phyloP scores from a whole-genome alignment of 1,284 basidiomycete genomes.

The Puccinia hordei region DNA sequence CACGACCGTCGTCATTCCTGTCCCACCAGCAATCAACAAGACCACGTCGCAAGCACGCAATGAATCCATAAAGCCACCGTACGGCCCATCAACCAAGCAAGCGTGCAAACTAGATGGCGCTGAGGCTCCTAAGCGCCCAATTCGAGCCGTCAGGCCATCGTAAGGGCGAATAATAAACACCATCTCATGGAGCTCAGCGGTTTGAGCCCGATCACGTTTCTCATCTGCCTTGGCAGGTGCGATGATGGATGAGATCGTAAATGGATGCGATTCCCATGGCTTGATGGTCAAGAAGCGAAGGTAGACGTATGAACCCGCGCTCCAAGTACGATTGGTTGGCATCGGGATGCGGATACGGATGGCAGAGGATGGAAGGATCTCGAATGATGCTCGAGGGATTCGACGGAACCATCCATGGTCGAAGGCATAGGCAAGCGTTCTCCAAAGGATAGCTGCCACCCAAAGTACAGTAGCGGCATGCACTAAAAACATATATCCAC shows the following conservation, averaged over 20 bases:
- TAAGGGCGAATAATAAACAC: constrained; percentile 57
- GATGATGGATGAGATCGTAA: constrained; percentile 61
- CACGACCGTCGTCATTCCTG: constrained; percentile 56
- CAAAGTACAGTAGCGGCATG: constrained; percentile 41
- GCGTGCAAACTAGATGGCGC: constrained; percentile 51
- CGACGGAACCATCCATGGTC: constrained; percentile 54
- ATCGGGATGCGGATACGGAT: constrained; percentile 59
- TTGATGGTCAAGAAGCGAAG: constrained; percentile 59
- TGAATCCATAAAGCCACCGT: constrained; percentile 59
- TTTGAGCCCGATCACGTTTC: not conserved
- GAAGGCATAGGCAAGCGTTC: constrained; percentile 6
- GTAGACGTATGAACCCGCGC: constrained; percentile 62
- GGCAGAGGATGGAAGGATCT: constrained; percentile 57
- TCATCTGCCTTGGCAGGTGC: not conserved
- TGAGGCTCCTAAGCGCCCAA: constrained; percentile 53
- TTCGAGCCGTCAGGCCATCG: constrained; percentile 58
- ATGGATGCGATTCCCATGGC: constrained; percentile 60
- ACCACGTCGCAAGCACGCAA: constrained; percentile 59
- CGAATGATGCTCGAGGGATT: constrained; percentile 56
- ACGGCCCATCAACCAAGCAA: constrained; percentile 62
- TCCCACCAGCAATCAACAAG: constrained; percentile 61
- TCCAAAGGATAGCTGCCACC: constrained; percentile 30
- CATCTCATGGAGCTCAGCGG: constrained; percentile 44
- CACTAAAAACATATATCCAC: constrained; percentile 25
- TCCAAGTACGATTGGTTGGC: constrained; percentile 58